These are phyloP conservation scores for Sporisorium iseilematis-ciliati DNA, from an alignment of 1,284 basidiomycete species.

Conservation along the genomic window DNA sequence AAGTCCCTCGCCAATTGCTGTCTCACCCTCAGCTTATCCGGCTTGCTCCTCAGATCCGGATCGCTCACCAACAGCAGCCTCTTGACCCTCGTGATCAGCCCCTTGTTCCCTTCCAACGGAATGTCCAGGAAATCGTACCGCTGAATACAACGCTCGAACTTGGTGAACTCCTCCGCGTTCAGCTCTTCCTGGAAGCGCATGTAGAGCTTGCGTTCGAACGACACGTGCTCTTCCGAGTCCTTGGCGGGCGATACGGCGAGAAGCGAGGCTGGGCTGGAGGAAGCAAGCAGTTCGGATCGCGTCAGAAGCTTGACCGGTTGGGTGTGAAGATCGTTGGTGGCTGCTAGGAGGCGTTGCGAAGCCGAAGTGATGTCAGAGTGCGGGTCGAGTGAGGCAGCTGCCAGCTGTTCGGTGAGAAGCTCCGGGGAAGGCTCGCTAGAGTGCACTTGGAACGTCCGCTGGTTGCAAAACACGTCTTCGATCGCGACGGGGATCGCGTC, in stretches of 20 bases:
- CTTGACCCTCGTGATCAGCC: conserved; percentile 62
- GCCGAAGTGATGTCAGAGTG: conserved; percentile 28
- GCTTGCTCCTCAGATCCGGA: conserved; percentile 50
- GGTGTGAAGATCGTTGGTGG: conserved; percentile 14
- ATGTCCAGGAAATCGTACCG: conserved; percentile 65
- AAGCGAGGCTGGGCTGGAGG: conserved; percentile 32
- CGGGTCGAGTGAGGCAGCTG: conserved; percentile 11
- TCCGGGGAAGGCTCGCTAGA: conserved; percentile 45
- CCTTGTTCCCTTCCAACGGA: conserved; percentile 58
- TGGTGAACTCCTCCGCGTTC: conserved; percentile 47
- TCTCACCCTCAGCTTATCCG: conserved; percentile 47
- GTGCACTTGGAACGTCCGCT: conserved; percentile 36
- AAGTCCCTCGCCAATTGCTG: conserved; percentile 62
- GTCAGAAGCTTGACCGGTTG: conserved; percentile 26
- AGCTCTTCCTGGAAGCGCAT: conserved; percentile 56
- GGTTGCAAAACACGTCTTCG: conserved; percentile 62
- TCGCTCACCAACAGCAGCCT: conserved; percentile 58
- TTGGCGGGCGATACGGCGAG: conserved; percentile 20
- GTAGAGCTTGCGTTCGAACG: conserved; percentile 56
- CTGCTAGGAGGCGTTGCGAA: conserved; percentile 43
- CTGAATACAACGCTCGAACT: conserved; percentile 62
- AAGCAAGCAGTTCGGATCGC: conserved; percentile 19
- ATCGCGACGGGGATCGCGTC: conserved; percentile 60
- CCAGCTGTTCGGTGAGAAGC: conserved; percentile 32
- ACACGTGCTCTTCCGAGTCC: conserved; percentile 12